phyloP scores from a whole-genome alignment of 2,329 filamentous ascomycete species.

The Rutstroemia sp. region DNA sequence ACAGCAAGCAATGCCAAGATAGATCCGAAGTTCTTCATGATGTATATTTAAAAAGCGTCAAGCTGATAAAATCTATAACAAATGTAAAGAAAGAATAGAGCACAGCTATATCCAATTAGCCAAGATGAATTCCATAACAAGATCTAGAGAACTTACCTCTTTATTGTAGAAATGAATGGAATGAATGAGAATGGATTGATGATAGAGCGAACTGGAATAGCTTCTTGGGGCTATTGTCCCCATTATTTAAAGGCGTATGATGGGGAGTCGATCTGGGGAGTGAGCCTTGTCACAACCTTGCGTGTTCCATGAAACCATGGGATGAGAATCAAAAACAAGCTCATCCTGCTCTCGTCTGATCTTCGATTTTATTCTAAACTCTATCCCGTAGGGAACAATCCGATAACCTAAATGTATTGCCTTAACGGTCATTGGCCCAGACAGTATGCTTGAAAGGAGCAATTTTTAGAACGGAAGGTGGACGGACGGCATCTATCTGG shows the following conservation, averaged over 20 bases:
- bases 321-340: conserved; percentile 15
- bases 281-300: background rate
- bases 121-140: background rate
- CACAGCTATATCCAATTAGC: conserved; percentile 23
- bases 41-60: conserved; percentile 23
- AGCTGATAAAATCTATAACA: conserved; percentile 18
- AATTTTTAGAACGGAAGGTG: background rate
- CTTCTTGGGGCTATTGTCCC: conserved; percentile 1
- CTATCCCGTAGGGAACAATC: background rate
- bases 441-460: background rate
- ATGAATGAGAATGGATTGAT: conserved; percentile 18
- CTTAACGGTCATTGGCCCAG: background rate
- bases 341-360: conserved; percentile 24
- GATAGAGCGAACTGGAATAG: background rate
- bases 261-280: background rate
- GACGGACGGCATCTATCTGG: background rate
- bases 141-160: conserved; percentile 18
- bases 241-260: background rate
- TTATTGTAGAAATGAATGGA: conserved; percentile 11
- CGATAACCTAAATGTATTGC: background rate
- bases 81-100: conserved; percentile 22
- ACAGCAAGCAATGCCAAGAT: conserved; percentile 33
- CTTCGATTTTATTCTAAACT: conserved; percentile 9
- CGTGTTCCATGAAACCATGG: background rate
- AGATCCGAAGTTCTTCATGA: conserved; percentile 35